Evolutionary conservation across 192 early-diverging fungal species (phyloP).

Genomic region (Coemansia erecta): DNA sequence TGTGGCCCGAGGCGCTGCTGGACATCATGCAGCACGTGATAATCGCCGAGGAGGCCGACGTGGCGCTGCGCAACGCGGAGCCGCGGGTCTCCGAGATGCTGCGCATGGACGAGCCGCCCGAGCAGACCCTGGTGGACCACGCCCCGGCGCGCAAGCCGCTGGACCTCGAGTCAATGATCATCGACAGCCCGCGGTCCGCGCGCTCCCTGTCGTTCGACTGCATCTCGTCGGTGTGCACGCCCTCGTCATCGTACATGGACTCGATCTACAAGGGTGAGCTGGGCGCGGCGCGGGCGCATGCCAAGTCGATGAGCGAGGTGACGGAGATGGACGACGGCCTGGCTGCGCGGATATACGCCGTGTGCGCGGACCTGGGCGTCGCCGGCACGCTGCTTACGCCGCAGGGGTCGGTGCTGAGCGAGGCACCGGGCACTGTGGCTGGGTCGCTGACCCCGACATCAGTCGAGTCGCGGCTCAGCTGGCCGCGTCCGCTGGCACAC

Average conservation of each 20-base stretch:
- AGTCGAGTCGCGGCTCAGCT: not conserved
- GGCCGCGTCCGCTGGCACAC: conserved; percentile 5
- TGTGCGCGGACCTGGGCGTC: not conserved
- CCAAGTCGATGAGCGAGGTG: conserved; percentile 1
- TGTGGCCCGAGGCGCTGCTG: conserved; percentile 14
- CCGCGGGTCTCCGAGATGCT: conserved; percentile 7
- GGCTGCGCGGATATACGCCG: not conserved
- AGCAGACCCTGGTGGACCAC: too few relatives aligned
- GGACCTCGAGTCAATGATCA: conserved; percentile 45
- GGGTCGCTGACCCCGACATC: not conserved
- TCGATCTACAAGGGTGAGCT: not conserved
- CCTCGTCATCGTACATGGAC: conserved; percentile 13
- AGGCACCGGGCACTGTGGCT: too few relatives aligned
- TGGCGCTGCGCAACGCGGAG: conserved; percentile 17
- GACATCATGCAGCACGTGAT: conserved; percentile 36
- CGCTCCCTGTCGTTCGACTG: conserved; percentile 49
- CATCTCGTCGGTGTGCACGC: conserved; percentile 38
- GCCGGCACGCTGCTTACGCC: too few relatives aligned
- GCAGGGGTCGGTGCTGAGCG: too few relatives aligned
- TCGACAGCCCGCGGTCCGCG: conserved; percentile 41
- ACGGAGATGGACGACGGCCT: conserved; percentile 3
- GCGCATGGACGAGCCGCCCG: not conserved
- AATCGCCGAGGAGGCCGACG: conserved; percentile 41
- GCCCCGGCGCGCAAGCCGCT: conserved; percentile 14
- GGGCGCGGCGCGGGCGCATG: not conserved